Base-by-base conservation (phyloP, 2,329 filamentous ascomycete genomes). In the Fusarium virguliforme region DNA sequence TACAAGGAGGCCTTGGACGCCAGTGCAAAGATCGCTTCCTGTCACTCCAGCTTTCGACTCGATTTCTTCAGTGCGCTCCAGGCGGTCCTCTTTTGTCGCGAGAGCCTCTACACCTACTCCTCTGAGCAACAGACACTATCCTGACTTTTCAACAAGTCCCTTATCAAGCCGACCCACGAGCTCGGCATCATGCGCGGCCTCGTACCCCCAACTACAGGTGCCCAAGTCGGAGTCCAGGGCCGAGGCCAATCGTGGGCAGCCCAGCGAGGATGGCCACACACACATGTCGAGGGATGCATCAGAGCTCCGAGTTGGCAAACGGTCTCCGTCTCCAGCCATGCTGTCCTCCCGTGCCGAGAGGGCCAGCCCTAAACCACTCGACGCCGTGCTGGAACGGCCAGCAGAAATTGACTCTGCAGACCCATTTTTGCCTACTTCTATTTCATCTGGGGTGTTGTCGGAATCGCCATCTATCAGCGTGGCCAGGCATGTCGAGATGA, bases 1-100 rank as follows among this genome's bases (percentile, higher is more conserved):
- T 57, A 90, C 86, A 76, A 92, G 90, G 81, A 89, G 86, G 70
- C 90, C 92, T 13, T 94, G 92, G 90, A 90, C 86, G 30, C 90
- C 91, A 8, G 57, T 73, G 8, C 71, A 67, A 48, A 66, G 64
- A n/a, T 70, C 68, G 8, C 60, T 67, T 8, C 58, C 70, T 8
- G 41, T 46, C 26, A 62, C 56, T 8, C 59, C 59, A n/a, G 61
- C 55, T 13, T 51, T 62, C 4, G 74, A 75, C 12, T 54, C 63
- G 1, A 26, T 41, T 18, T 68, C 60, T n/a, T 64, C 68, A 22
- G 38, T 59, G 9, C 54, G 58, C 18, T 68, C 70, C 10, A 68
- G 68, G 22, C 57, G 68, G 13, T 71, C 67, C 38, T 75, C 72
- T 12, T 68, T 74, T 34, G 58, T 32, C 12, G 65, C 64, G 18